phyloP scores from a whole-genome alignment of 2,329 filamentous ascomycete genomes.

The Bipolaris cookei region DNA sequence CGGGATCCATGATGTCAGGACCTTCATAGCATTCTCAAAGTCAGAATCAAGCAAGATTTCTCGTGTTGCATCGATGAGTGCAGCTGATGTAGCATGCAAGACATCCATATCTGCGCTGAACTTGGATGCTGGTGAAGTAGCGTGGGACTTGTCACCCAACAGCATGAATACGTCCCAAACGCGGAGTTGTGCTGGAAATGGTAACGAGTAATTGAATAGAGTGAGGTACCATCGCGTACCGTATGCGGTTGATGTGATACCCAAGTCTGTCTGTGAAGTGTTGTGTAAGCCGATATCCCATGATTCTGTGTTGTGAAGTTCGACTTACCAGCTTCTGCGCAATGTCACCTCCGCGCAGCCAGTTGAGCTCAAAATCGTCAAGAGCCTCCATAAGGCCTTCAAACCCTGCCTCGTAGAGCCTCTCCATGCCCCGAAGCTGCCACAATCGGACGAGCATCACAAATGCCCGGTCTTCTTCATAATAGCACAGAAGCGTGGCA shows the following conservation, averaged over 20 bases:
- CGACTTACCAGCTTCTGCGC: conserved; percentile 74
- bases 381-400: conserved; percentile 84
- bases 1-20: conserved; percentile 89
- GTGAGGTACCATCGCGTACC: conserved; percentile 97
- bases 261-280: conserved; percentile 68
- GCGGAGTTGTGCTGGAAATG: conserved; percentile 89
- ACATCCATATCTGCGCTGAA: conserved; percentile 75
- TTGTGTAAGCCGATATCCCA: conserved; percentile 26
- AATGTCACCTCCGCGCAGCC: conserved; percentile 81
- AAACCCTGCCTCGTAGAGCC: conserved; percentile 84
- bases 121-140: conserved; percentile 45
- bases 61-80: conserved; percentile 86
- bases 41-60: conserved; percentile 90
- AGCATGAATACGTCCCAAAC: conserved; percentile 99
- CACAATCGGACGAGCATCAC: conserved; percentile 97
- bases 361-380: conserved; percentile 81
- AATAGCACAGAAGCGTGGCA: conserved; percentile 93
- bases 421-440: conserved; percentile 83
- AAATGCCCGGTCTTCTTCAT: conserved; percentile 92
- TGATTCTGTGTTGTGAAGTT: background rate
- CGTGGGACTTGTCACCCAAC: conserved; percentile 72
- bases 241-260: conserved; percentile 88
- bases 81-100: conserved; percentile 86
- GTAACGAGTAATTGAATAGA: conserved; percentile 95
- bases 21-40: conserved; percentile 98